A percentile compares a stretch with the other conserved stretches of the same genome.
Conservation (phyloP, 2,329 filamentous ascomycete genomes). For the Aspergillus terreus region DNA sequence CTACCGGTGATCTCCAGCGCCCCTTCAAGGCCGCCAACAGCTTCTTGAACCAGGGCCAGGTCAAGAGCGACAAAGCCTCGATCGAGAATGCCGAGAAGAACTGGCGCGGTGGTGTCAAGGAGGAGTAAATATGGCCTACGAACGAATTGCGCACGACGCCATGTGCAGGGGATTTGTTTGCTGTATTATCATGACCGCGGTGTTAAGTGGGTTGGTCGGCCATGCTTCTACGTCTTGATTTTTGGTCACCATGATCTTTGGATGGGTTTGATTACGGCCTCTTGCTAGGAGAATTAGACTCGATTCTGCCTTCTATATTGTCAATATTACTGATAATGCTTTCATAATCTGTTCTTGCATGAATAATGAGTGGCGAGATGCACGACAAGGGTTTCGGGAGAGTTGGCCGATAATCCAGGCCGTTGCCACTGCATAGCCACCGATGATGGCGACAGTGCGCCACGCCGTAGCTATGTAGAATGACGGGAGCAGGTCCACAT, state of each 20-base stretch:
- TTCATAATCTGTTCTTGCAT: background rate
- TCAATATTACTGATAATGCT: background rate
- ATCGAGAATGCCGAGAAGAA: constrained; percentile 49
- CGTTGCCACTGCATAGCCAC: too few relatives aligned
- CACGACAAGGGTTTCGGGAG: too few relatives aligned
- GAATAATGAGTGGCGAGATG: too few relatives aligned
- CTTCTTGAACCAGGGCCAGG: constrained; percentile 68
- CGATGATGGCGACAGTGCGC: too few relatives aligned
- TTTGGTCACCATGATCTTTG: background rate
- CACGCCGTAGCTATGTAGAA: too few relatives aligned
- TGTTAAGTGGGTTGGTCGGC: constrained; percentile 1
- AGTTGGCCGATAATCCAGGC: too few relatives aligned
- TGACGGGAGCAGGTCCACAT: too few relatives aligned
- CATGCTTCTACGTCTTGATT: background rate
- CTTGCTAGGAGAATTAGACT: background rate
- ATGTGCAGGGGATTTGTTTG: constrained; percentile 4
- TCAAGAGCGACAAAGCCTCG: constrained; percentile 89
- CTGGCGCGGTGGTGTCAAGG: constrained; percentile 49
- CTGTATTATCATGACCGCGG: constrained; percentile 15
- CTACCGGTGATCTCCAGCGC: constrained; percentile 84
- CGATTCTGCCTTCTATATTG: background rate
- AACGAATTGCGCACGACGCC: background rate
- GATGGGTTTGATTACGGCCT: background rate
- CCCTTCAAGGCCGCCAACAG: constrained; percentile 87
- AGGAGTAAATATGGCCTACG: constrained; percentile 36